phyloP scores from a whole-genome alignment of 352 stramenopile species.

The Thraustotheca clavata region DNA sequence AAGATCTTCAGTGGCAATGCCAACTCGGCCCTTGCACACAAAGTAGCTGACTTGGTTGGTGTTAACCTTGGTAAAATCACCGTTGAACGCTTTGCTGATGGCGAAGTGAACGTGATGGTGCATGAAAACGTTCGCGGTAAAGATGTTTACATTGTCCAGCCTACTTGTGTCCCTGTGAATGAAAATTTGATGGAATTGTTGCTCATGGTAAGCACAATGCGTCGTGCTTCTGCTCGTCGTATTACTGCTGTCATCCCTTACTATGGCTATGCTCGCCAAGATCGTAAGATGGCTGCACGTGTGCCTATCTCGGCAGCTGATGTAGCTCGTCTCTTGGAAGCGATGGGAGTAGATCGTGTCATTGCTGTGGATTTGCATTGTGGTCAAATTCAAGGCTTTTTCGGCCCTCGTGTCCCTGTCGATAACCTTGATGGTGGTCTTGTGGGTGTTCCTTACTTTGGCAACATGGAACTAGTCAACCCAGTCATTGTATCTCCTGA shows the following conservation, averaged over 20 bases:
- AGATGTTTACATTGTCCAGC: slow-evolving; percentile 99
- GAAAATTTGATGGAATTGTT: slow-evolving; percentile 99
- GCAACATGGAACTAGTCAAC: slow-evolving; percentile 97
- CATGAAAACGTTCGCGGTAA: slow-evolving; percentile 99
- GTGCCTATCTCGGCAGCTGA: slow-evolving; percentile 96
- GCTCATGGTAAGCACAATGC: slow-evolving; percentile 97
- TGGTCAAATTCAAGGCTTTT: slow-evolving; percentile 95
- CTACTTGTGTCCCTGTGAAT: slow-evolving; percentile 98
- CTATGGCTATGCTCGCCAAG: slow-evolving; percentile 87
- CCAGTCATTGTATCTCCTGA: slow-evolving; percentile 99
- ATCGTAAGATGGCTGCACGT: slow-evolving; percentile 88
- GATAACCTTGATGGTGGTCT: slow-evolving; percentile 97
- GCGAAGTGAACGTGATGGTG: slow-evolving; percentile 99
- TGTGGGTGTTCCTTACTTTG: slow-evolving; percentile 93
- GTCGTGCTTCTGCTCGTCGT: slow-evolving; percentile 93
- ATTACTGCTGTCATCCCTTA: slow-evolving; percentile 99
- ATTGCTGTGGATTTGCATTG: slow-evolving; percentile 85
- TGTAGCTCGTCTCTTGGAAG: slow-evolving; percentile 77
- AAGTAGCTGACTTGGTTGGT: slow-evolving; percentile 96
- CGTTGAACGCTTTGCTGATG: slow-evolving; percentile 97
- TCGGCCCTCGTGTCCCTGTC: slow-evolving; percentile 97
- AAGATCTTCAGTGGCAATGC: slow-evolving; percentile 99
- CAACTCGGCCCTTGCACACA: slow-evolving; percentile 93
- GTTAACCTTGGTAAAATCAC: slow-evolving; percentile 98
- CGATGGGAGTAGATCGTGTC: slow-evolving; percentile 83